Conservation (phyloP, 257 asterid species). For the Lavandula angustifolia region DNA sequence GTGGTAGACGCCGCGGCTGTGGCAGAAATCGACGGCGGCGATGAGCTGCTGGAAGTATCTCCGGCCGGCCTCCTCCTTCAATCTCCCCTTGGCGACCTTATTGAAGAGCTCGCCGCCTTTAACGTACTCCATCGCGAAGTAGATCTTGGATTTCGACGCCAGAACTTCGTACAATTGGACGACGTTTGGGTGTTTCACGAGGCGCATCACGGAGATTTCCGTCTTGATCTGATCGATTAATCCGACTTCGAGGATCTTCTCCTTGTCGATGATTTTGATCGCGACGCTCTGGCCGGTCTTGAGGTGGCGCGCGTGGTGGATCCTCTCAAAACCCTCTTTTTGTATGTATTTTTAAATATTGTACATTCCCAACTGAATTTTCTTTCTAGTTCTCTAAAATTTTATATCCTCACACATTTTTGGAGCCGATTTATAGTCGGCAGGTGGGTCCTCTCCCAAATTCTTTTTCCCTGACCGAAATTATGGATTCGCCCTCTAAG, state of each 20-base stretch:
- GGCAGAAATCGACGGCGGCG: conserved; percentile 89
- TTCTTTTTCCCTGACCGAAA: too few species aligned
- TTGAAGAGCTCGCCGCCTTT: conserved; percentile 86
- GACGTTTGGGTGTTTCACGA: conserved; percentile 72
- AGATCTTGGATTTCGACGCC: conserved; percentile 81
- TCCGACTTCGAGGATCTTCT: conserved; percentile 61
- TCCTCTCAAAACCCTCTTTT: too few species aligned
- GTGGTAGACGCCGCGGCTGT: conserved; percentile 84
- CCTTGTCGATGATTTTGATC: conserved; percentile 70
- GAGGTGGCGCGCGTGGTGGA: conserved; percentile 64
- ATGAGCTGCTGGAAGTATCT: conserved; percentile 74
- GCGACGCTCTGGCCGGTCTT: conserved; percentile 69
- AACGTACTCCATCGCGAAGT: conserved; percentile 76
- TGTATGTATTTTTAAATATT: too few species aligned
- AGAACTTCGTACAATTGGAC: conserved; percentile 83
- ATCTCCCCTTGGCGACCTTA: conserved; percentile 80
- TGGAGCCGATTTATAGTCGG: too few species aligned
- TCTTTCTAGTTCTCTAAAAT: too few species aligned
- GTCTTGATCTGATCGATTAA: conserved; percentile 79
- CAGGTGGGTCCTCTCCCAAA: too few species aligned
- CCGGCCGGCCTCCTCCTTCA: conserved; percentile 78
- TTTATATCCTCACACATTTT: too few species aligned
- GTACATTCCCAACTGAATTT: too few species aligned
- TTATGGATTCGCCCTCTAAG: too few species aligned
- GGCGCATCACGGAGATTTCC: conserved; percentile 81